Base-by-base conservation (phyloP, 2,329 filamentous ascomycete genomes). In the Pseudonectria buxi region DNA sequence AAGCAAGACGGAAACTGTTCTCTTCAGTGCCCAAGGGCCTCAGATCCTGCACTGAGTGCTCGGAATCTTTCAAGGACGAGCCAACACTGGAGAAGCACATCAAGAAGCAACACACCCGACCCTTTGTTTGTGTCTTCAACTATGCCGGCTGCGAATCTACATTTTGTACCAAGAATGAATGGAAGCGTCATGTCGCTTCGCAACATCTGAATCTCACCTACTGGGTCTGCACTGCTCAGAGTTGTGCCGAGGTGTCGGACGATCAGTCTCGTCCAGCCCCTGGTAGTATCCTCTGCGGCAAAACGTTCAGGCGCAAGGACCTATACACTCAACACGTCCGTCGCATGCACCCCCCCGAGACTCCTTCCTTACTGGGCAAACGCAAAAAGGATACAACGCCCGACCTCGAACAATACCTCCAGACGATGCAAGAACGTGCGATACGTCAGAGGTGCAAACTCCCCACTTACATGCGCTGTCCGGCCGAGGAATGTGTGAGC, bases 131-230 rank as follows among this genome's bases (percentile, higher is more conserved):
- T 58, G 78, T 86, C 37, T 88, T 95, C 57, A 67, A 75, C 22
- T 80, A 76, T 36, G 92, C 88, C 37, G 84, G 83, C 24, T 96
- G 90, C 62, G 46, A 43, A 1, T 76, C 78, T 3, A 78, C 72
- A 1, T 95, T 95, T 53, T 72, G 74, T 3, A 81, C 74, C 47
- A 95, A 94, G 64, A 95, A 95, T 56, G 89, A 95, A 58, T 95
- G 90, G 90, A 95, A 95, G 60, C 78, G 90, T 0, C 90, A 96
- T 55, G 78, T 90, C 50, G 66, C 70, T 24, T 84, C 83, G 0
- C 84, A 94, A 54, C 90, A 96, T 54, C 68, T 95, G 14, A 75
- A 81, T 35, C 68, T 86, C 3, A 66, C 74, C 29, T 84, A 80
- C 61, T 95, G 81, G 76, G 69, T 82, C 38, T 96, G 89, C 63